phyloP scores from a whole-genome alignment of 139 green algal species.

The Closterium sp. region DNA sequence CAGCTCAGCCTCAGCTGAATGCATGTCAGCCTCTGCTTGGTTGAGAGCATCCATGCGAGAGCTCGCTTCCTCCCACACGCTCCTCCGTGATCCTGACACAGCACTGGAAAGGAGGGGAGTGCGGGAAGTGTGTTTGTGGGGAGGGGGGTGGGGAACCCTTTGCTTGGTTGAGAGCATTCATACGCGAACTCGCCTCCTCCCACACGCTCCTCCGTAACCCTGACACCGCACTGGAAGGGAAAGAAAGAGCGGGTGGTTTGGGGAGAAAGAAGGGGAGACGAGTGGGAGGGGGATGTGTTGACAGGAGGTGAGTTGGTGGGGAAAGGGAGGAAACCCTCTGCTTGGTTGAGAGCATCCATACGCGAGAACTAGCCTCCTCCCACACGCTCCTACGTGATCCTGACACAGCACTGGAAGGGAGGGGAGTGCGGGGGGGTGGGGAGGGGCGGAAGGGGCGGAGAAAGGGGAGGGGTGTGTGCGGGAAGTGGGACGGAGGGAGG shows the following conservation, averaged over 20 bases:
- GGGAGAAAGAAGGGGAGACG: background rate
- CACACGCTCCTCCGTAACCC: slow-evolving; percentile 62
- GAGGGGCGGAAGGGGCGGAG: too few relatives aligned
- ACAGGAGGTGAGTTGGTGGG: too few relatives aligned
- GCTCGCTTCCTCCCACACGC: slow-evolving; percentile 66
- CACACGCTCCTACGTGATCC: slow-evolving; percentile 61
- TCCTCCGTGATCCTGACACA: slow-evolving; percentile 60
- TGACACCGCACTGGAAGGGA: slow-evolving; percentile 57
- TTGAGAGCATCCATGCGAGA: slow-evolving; percentile 56
- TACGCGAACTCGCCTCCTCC: slow-evolving; percentile 58
- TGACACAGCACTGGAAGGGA: slow-evolving; percentile 58
- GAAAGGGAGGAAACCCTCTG: background rate
- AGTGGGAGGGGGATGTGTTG: background rate
- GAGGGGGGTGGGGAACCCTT: too few relatives aligned
- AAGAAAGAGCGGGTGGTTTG: too few relatives aligned
- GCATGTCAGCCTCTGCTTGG: slow-evolving; percentile 12
- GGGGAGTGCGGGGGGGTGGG: too few relatives aligned
- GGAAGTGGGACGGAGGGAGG: too few relatives aligned
- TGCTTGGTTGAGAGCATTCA: too few relatives aligned
- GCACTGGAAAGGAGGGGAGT: too few relatives aligned
- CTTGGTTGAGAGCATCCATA: slow-evolving; percentile 53
- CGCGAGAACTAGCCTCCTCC: slow-evolving; percentile 67
- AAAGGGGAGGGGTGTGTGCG: too few relatives aligned
- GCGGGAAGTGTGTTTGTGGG: too few relatives aligned
- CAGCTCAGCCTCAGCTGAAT: slow-evolving; percentile 13